Conservation (phyloP, 257 asterid genomes). For the Cynanchum wilfordii region DNA sequence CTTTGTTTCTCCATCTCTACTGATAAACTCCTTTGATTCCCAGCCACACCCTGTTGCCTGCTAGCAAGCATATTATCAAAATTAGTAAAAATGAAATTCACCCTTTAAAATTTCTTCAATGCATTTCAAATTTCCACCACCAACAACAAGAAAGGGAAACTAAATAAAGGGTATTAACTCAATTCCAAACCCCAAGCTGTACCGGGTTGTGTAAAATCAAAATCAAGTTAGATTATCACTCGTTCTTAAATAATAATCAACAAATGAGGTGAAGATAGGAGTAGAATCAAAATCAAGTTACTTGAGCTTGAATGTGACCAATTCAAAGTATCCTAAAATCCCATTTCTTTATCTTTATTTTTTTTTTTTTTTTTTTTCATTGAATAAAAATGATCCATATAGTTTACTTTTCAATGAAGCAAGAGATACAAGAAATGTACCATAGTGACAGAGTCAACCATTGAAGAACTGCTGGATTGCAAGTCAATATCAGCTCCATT, state of each 20-base stretch:
- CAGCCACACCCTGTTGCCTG: slow-evolving; percentile 33
- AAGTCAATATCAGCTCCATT: slow-evolving; percentile 15
- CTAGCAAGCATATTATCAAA: slow-evolving; percentile 21
- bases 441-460: slow-evolving; percentile 9
- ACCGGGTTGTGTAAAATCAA: too few relatives aligned
- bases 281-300: background rate
- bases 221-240: background rate
- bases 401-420: background rate
- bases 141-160: background rate
- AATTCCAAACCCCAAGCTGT: too few relatives aligned
- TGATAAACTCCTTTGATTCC: slow-evolving; percentile 47
- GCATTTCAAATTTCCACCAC: too few relatives aligned
- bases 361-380: background rate
- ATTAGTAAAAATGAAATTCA: background rate
- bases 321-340: background rate
- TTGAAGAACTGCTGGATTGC: slow-evolving; percentile 8
- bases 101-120: background rate
- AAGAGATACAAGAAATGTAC: background rate
- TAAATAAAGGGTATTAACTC: too few relatives aligned
- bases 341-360: background rate
- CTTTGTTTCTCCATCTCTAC: slow-evolving; percentile 58
- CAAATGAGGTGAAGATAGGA: too few relatives aligned
- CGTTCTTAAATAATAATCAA: too few relatives aligned
- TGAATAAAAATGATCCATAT: background rate
- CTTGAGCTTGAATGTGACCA: background rate